A percentile compares a stretch with the other conserved stretches of the same genome.
Conservation (phyloP, 1,284 basidiomycete genomes). For the Marasmius oreades region DNA sequence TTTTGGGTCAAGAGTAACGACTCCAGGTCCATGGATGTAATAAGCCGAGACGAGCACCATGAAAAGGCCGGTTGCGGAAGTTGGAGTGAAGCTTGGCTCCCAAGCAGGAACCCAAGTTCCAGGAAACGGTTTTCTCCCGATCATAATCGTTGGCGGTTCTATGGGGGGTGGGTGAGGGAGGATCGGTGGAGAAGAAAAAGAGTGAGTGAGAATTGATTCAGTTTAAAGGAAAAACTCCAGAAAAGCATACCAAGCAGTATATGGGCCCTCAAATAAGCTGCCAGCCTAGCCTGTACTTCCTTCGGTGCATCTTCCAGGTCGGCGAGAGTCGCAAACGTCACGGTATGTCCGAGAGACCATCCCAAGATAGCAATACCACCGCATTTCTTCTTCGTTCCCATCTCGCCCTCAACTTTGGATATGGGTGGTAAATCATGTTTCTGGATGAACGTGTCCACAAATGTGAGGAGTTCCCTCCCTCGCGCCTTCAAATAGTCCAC, state of each 20-base stretch:
- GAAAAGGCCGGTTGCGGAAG: neutral
- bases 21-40: neutral
- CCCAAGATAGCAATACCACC: conserved; percentile 4
- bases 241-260: conserved; percentile 8
- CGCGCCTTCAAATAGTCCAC: neutral
- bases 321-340: conserved; percentile 1
- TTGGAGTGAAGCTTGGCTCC: neutral
- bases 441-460: conserved; percentile 6
- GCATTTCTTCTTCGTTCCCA: neutral
- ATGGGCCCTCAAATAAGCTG: neutral
- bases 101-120: neutral
- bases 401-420: neutral
- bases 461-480: conserved; percentile 3
- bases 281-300: neutral
- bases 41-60: neutral
- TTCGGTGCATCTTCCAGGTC: neutral
- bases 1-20: neutral
- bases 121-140: neutral
- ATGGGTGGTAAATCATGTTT: neutral
- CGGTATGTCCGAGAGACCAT: conserved; percentile 4
- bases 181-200: no score
- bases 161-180: no score
- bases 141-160: neutral
- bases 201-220: no score
- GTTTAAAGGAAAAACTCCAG: no score